phyloP scores from a whole-genome alignment of 441 rosid genomes.

The Theobroma grandiflorum region DNA sequence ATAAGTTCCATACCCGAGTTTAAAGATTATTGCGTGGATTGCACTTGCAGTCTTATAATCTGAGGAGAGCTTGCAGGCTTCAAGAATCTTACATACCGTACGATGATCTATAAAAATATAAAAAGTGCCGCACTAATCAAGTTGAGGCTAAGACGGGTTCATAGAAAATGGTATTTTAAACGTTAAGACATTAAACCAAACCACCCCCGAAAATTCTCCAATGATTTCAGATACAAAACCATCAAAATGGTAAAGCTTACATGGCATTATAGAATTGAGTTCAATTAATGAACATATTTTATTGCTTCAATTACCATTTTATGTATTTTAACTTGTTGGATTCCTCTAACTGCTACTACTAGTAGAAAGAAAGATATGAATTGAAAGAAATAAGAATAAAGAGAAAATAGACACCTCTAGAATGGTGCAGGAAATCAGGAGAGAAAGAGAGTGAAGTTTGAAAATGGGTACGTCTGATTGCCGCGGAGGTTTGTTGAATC shows the following conservation, averaged over 20 bases:
- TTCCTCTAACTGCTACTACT: neutral
- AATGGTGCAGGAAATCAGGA: neutral
- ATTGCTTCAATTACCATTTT: neutral
- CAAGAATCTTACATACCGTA: slow-evolving; percentile 47
- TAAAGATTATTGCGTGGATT: slow-evolving; percentile 65
- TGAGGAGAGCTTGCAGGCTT: slow-evolving; percentile 50
- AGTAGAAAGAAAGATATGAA: neutral
- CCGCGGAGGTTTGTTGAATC: neutral
- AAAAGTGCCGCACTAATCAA: neutral
- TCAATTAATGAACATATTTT: neutral
- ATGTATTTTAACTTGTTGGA: neutral
- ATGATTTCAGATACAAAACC: neutral
- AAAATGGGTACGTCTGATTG: neutral
- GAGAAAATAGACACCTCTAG: slow-evolving; percentile 23
- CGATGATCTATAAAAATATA: slow-evolving; percentile 47
- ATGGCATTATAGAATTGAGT: neutral
- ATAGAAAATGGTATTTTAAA: neutral
- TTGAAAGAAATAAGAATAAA: neutral
- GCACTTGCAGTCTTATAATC: slow-evolving; percentile 52
- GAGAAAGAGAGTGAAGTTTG: slow-evolving; percentile 4
- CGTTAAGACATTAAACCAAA: neutral
- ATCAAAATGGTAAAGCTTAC: neutral
- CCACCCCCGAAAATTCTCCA: neutral
- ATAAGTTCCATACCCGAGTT: slow-evolving; percentile 61
- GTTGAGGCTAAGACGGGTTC: neutral